These are phyloP conservation scores for Tylopilus cervinicoccineus DNA, from an alignment of 768 basidiomycete species.

Conservation along the genomic window DNA sequence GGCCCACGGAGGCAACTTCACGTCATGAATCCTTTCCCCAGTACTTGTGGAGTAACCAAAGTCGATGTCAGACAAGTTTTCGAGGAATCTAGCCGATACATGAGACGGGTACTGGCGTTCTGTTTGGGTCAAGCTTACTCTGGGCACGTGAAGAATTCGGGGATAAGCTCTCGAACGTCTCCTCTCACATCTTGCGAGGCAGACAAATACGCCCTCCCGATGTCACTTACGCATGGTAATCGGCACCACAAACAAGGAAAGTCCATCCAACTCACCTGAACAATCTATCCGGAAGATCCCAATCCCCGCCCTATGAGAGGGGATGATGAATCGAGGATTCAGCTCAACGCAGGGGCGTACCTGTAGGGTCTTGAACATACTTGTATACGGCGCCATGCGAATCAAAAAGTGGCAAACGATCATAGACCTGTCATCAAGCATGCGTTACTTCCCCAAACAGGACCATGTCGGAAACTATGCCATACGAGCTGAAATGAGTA, in stretches of 20 bases:
- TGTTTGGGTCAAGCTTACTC: constrained; percentile 44
- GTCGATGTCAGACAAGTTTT: constrained; percentile 75
- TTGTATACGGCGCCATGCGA: constrained; percentile 83
- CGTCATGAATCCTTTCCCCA: constrained; percentile 80
- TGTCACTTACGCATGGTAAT: constrained; percentile 47
- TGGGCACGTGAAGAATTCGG: constrained; percentile 82
- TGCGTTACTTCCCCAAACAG: constrained; percentile 1
- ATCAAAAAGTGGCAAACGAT: constrained; percentile 95
- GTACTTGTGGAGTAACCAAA: constrained; percentile 71
- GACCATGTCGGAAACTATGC: background rate
- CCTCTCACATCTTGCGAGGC: constrained; percentile 84
- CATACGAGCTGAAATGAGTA: constrained; percentile 83
- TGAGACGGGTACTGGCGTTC: background rate
- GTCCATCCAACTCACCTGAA: constrained; percentile 51
- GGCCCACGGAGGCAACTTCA: constrained; percentile 90
- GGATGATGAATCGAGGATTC: background rate
- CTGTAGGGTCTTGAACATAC: constrained; percentile 91
- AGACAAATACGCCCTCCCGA: constrained; percentile 78
- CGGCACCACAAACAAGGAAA: background rate
- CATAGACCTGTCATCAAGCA: constrained; percentile 55
- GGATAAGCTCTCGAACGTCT: constrained; percentile 91
- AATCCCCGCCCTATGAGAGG: constrained; percentile 74
- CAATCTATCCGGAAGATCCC: constrained; percentile 87
- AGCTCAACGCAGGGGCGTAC: constrained; percentile 26
- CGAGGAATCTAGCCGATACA: constrained; percentile 59